phyloP scores from a whole-genome alignment of 371 early-diverging fungal species.

The Actinomortierella ambigua region DNA sequence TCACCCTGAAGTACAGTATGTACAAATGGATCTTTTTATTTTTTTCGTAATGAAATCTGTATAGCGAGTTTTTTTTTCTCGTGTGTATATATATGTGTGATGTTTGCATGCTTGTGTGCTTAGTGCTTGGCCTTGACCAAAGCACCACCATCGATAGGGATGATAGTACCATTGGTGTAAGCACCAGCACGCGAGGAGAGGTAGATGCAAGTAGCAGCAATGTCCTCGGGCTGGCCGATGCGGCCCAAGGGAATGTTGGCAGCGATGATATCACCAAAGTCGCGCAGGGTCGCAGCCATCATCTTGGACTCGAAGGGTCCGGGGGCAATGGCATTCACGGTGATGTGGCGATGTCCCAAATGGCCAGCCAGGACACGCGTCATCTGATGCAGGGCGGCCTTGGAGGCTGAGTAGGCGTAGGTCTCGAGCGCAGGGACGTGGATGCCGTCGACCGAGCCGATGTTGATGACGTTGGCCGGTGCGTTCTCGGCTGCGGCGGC shows the following conservation, averaged over 20 bases:
- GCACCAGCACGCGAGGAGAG: conserved; percentile 80
- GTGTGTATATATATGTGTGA: not conserved
- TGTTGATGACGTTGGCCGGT: conserved; percentile 81
- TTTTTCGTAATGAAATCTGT: no score
- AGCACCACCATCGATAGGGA: conserved; percentile 86
- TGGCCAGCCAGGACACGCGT: conserved; percentile 72
- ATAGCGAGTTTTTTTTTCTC: not conserved
- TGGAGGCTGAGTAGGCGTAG: conserved; percentile 79
- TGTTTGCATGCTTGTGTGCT: no score
- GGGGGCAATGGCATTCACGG: conserved; percentile 91
- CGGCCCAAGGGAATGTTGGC: conserved; percentile 71
- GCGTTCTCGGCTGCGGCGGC: conserved; percentile 59
- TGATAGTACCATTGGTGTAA: conserved; percentile 84
- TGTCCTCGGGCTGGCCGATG: conserved; percentile 83
- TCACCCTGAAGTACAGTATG: no score
- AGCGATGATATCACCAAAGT: conserved; percentile 62
- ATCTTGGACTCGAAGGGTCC: conserved; percentile 90
- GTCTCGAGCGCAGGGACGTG: conserved; percentile 63
- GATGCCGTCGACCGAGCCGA: conserved; percentile 81
- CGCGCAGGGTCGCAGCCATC: conserved; percentile 76
- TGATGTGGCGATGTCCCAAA: conserved; percentile 67
- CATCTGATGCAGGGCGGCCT: conserved; percentile 83
- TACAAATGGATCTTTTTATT: no score
- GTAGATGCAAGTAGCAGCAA: conserved; percentile 87
- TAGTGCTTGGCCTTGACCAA: conserved; percentile 51